Evolutionary conservation across 805 yeast species (phyloP).

Genomic region (Sugiyamaella boreocaroliniensis): DNA sequence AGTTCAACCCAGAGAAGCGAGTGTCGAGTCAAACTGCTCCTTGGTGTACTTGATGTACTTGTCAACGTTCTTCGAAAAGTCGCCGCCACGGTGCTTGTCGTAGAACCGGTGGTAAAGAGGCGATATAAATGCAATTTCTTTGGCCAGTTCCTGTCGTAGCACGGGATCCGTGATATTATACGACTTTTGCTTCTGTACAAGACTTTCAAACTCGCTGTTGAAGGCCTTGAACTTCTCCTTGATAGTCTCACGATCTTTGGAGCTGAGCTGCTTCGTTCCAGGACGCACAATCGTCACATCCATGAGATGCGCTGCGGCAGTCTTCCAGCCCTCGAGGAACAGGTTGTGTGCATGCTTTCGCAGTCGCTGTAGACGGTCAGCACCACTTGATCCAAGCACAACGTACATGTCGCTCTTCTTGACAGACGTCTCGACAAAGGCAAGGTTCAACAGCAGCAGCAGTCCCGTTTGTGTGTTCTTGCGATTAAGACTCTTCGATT

Average conservation of each 20-base stretch:
- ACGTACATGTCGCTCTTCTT: slow-evolving; percentile 37
- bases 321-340: slow-evolving; percentile 71
- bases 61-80: slow-evolving; percentile 60
- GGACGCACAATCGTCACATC: slow-evolving; percentile 68
- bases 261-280: slow-evolving; percentile 40
- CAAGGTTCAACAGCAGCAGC: slow-evolving; percentile 61
- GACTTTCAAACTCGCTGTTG: slow-evolving; percentile 75
- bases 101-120: slow-evolving; percentile 84
- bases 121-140: slow-evolving; percentile 66
- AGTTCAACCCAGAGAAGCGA: slow-evolving; percentile 28
- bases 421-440: slow-evolving; percentile 66
- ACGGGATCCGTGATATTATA: slow-evolving; percentile 61
- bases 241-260: slow-evolving; percentile 72
- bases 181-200: slow-evolving; percentile 57
- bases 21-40: slow-evolving; percentile 34
- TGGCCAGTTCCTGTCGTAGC: slow-evolving; percentile 54
- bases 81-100: slow-evolving; percentile 65
- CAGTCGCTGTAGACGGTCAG: slow-evolving; percentile 56
- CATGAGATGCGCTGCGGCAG: slow-evolving; percentile 66
- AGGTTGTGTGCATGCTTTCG: slow-evolving; percentile 66
- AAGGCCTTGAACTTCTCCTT: slow-evolving; percentile 81
- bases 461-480: slow-evolving; percentile 49
- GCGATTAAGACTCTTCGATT: slow-evolving; percentile 37
- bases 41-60: slow-evolving; percentile 61
- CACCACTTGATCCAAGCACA: slow-evolving; percentile 53